Evolutionary conservation across 2,329 filamentous ascomycete genomes (phyloP).

Genomic region (Fusarium succisae): DNA sequence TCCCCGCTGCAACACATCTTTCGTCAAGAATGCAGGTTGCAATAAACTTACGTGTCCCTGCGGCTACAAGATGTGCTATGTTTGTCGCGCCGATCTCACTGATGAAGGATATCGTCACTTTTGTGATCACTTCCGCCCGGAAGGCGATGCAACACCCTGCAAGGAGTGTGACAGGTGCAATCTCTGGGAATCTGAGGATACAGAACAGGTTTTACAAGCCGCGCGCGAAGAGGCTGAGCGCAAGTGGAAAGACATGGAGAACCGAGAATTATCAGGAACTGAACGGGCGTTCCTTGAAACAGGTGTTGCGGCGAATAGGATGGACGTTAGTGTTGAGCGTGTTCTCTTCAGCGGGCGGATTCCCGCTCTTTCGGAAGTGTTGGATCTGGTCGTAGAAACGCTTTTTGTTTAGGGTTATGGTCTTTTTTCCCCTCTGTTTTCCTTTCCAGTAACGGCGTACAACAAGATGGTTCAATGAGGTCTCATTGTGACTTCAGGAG

Average conservation of each 20-base stretch:
- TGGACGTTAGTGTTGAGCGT: conserved; percentile 45
- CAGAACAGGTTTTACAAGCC: conserved; percentile 71
- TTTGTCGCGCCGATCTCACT: conserved; percentile 82
- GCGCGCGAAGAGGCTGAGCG: conserved; percentile 78
- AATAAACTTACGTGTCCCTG: conserved; percentile 97
- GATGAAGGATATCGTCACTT: conserved; percentile 91
- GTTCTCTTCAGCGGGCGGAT: conserved; percentile 47
- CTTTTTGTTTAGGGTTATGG: conserved; percentile 49
- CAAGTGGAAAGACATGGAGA: conserved; percentile 74
- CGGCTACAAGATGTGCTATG: conserved; percentile 98
- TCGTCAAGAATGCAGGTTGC: conserved; percentile 93
- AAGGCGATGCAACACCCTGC: conserved; percentile 77
- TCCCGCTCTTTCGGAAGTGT: conserved; percentile 55
- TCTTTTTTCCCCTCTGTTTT: background rate
- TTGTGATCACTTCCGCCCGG: conserved; percentile 91
- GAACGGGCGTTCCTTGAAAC: conserved; percentile 68
- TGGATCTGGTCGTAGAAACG: conserved; percentile 57
- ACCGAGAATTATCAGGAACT: conserved; percentile 62
- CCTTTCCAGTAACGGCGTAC: conserved; percentile 18
- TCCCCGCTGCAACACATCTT: conserved; percentile 87
- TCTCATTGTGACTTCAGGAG: conserved; percentile 20
- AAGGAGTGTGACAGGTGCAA: conserved; percentile 83
- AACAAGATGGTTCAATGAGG: conserved; percentile 16
- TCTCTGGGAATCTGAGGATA: conserved; percentile 79
- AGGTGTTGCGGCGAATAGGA: conserved; percentile 51